Evolutionary conservation across 768 basidiomycete genomes (phyloP).

Genomic region (Xerocomellus intermedius): DNA sequence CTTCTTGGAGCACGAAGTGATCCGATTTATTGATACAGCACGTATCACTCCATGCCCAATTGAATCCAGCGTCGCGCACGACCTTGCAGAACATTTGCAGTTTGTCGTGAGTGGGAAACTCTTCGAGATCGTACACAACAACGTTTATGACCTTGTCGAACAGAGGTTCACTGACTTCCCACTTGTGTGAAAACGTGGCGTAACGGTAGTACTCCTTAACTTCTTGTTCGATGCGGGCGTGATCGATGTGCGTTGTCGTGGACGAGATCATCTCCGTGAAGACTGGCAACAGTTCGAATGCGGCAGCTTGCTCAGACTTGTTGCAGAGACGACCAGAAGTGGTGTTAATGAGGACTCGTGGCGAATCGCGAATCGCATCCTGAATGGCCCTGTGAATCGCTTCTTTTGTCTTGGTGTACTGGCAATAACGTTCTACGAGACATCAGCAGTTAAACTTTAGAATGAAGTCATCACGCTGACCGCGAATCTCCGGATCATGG

Average conservation of each 20-base stretch:
- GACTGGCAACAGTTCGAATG: neutral
- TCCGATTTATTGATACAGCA: no score
- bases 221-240: neutral
- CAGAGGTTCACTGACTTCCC: no score
- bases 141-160: no score
- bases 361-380: neutral
- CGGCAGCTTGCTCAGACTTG: neutral
- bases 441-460: neutral
- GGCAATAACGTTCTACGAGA: neutral
- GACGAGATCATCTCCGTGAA: neutral
- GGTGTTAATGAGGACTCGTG: slow-evolving; percentile 2
- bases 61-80: no score
- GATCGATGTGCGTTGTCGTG: neutral
- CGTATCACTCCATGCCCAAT: no score
- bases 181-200: no score
- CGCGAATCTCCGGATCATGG: neutral
- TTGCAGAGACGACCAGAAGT: neutral
- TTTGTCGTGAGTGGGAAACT: no score
- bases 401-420: neutral
- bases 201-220: neutral
- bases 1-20: no score
- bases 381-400: neutral
- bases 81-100: no score
- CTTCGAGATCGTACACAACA: no score
- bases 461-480: neutral